phyloP scores from a whole-genome alignment of 768 basidiomycete species.

The Cystobasidium tubakii region DNA sequence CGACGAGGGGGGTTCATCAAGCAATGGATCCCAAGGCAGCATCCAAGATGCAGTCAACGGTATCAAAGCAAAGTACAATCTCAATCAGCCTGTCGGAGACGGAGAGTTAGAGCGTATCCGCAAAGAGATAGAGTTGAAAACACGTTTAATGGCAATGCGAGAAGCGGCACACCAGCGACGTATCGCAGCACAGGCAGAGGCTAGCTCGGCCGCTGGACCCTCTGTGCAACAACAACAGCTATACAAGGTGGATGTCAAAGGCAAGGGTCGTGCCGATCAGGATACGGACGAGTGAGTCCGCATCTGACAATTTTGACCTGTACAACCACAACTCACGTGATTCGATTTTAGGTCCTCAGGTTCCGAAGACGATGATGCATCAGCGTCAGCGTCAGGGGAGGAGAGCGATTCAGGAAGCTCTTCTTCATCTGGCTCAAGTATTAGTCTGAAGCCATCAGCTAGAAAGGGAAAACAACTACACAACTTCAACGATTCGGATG shows the following conservation, averaged over 20 bases:
- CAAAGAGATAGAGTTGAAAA: slow-evolving; percentile 21
- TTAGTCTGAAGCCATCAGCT: background rate
- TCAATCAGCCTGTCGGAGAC: slow-evolving; percentile 16
- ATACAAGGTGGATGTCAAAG: background rate
- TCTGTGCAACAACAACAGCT: background rate
- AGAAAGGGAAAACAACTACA: background rate
- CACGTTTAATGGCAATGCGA: background rate
- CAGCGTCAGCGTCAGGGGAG: background rate
- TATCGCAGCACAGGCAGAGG: background rate
- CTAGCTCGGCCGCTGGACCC: background rate
- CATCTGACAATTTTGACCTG: background rate
- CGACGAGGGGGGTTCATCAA: background rate
- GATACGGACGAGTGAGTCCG: background rate
- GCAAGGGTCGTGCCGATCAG: background rate
- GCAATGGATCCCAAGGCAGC: background rate
- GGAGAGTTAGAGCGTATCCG: slow-evolving; percentile 15
- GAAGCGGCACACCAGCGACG: slow-evolving; percentile 1
- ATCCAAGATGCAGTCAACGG: slow-evolving; percentile 30
- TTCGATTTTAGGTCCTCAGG: background rate
- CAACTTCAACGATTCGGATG: background rate
- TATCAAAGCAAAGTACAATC: slow-evolving; percentile 26
- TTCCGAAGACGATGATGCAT: slow-evolving; percentile 13
- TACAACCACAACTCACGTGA: background rate
- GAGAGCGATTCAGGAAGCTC: slow-evolving; percentile 7
- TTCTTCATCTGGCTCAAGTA: slow-evolving; percentile 29